phyloP scores from a whole-genome alignment of 345 rosid genomes.

The Pseudoturritis turrita region DNA sequence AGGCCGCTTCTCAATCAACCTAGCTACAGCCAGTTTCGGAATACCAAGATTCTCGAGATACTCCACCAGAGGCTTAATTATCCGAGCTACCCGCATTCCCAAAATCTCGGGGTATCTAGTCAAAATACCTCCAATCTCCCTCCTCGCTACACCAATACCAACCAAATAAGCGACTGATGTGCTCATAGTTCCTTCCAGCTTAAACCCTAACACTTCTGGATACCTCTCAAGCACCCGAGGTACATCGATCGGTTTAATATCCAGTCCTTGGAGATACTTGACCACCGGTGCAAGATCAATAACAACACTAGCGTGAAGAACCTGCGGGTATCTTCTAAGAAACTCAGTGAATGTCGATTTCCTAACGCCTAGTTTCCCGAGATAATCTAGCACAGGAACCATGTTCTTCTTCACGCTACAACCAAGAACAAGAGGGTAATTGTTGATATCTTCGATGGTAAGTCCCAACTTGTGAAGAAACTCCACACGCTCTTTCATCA shows the following conservation, averaged over 20 bases:
- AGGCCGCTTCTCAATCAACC: conserved; percentile 81
- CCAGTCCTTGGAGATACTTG: conserved; percentile 87
- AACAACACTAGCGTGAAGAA: conserved; percentile 82
- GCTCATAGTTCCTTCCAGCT: conserved; percentile 97
- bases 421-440: conserved; percentile 90
- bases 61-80: conserved; percentile 84
- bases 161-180: conserved; percentile 88
- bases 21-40: conserved; percentile 79
- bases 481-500: conserved; percentile 79
- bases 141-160: conserved; percentile 86
- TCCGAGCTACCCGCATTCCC: conserved; percentile 88
- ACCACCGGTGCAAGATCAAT: conserved; percentile 93
- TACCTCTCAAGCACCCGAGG: conserved; percentile 88
- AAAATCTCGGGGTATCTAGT: conserved; percentile 79
- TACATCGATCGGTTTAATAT: conserved; percentile 67
- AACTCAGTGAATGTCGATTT: conserved; percentile 71
- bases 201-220: conserved; percentile 87
- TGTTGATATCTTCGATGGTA: conserved; percentile 73
- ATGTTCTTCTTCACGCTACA: conserved; percentile 97
- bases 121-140: conserved; percentile 76
- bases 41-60: conserved; percentile 70
- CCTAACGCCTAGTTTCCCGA: conserved; percentile 89
- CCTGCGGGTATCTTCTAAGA: conserved; percentile 83
- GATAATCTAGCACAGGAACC: conserved; percentile 90
- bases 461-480: conserved; percentile 77